phyloP scores from a whole-genome alignment of 177 flowering plant genomes.

The Vitis hybrid region DNA sequence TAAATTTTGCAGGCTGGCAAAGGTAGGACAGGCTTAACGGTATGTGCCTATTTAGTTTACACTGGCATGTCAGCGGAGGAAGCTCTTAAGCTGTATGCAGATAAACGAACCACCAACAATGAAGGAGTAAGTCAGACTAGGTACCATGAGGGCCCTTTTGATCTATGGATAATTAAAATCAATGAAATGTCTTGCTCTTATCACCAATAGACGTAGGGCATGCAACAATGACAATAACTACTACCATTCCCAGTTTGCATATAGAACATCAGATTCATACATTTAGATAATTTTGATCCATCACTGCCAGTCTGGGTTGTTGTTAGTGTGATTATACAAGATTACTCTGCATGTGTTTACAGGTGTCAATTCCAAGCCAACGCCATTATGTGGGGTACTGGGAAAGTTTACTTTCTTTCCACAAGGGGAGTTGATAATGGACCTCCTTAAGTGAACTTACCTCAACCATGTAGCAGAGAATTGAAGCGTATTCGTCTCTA shows the following conservation, averaged over 20 bases:
- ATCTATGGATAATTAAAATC: too few relatives aligned
- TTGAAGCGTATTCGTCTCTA: slow-evolving; percentile 64
- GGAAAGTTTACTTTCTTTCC: slow-evolving; percentile 45
- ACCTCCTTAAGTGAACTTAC: slow-evolving; percentile 53
- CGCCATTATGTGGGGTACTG: slow-evolving; percentile 80
- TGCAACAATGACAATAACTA: too few relatives aligned
- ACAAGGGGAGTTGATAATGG: slow-evolving; percentile 28
- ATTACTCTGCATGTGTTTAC: not conserved
- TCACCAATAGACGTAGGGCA: too few relatives aligned
- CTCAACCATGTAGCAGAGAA: slow-evolving; percentile 55
- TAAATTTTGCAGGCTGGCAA: slow-evolving; percentile 71
- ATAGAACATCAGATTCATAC: too few relatives aligned
- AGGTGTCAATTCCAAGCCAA: slow-evolving; percentile 94
- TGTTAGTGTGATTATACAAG: too few relatives aligned
- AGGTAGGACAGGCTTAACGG: slow-evolving; percentile 90
- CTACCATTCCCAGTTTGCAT: too few relatives aligned
- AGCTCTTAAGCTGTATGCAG: slow-evolving; percentile 73
- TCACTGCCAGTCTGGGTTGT: too few relatives aligned
- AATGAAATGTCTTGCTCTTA: too few relatives aligned
- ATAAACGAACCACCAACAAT: slow-evolving; percentile 67
- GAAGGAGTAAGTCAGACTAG: slow-evolving; percentile 49
- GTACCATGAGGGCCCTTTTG: not conserved
- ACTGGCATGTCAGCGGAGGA: slow-evolving; percentile 70
- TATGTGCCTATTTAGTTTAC: slow-evolving; percentile 70
- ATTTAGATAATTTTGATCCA: too few relatives aligned